Conservation (phyloP, 2,329 filamentous ascomycete genomes). For the Elsinoe batatas region DNA sequence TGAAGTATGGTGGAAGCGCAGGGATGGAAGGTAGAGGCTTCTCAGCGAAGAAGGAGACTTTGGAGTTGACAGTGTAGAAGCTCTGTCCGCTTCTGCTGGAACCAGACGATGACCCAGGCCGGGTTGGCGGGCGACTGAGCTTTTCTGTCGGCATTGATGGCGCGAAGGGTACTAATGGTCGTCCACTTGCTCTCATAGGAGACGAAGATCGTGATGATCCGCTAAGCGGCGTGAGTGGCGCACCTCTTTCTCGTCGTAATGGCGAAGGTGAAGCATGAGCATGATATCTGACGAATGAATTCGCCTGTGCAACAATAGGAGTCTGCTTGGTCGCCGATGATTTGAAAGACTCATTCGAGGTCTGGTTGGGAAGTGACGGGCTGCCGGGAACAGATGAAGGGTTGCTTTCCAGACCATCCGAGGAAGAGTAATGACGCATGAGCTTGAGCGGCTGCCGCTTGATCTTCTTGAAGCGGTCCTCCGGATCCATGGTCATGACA, state of each 20-base stretch:
- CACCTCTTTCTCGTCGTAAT: neutral
- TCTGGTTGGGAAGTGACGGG: conserved; percentile 2
- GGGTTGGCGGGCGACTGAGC: neutral
- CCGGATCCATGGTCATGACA: conserved; percentile 15
- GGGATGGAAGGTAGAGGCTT: neutral
- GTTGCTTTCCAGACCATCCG: conserved; percentile 12
- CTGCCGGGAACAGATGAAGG: conserved; percentile 1
- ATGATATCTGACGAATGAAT: neutral
- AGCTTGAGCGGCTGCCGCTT: conserved; percentile 14
- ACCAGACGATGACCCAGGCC: neutral
- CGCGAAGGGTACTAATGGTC: neutral
- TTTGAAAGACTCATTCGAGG: conserved; percentile 6
- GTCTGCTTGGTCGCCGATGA: conserved; percentile 6
- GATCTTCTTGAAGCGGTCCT: conserved; percentile 16
- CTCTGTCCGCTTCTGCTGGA: neutral
- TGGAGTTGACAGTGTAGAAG: conserved; percentile 5
- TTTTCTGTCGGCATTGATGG: neutral
- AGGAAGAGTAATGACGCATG: conserved; percentile 15
- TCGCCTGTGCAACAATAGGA: neutral
- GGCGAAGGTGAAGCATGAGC: neutral
- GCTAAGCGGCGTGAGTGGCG: neutral
- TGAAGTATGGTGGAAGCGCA: conserved; percentile 13
- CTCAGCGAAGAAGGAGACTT: neutral
- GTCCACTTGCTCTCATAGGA: neutral
- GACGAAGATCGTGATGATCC: neutral